Base-by-base conservation (phyloP, 2,329 filamentous ascomycete species). In the Fonsecaea pugnacius region DNA sequence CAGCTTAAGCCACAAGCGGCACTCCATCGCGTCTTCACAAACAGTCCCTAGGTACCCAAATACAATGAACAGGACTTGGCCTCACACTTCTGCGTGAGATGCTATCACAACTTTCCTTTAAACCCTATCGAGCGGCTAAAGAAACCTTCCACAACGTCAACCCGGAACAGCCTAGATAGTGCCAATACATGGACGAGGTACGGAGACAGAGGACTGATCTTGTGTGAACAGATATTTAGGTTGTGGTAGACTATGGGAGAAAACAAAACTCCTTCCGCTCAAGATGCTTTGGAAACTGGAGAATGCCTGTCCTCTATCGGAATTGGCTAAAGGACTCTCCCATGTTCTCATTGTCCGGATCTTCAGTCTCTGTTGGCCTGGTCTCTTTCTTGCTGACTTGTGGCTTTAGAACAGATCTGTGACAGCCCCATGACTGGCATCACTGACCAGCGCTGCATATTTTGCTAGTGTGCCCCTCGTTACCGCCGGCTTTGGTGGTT, bases 341-440 rank as follows among this genome's bases (percentile, higher is more conserved):
- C 3, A 8, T 9, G 18, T 46, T 46, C 18, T 21, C 3, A 5
- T 16, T 3, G 10, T 12, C 12, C 14, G 5, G 12, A 16, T 3
- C 12, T 16, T 5, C 36, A 16, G 10, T 38, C 16, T 5, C 12
- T 38, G 36, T 16, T 16, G 40, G 40, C n/a, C 10, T 48, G 10
- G 9, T 24, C 21, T 27, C 24, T 9, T 2, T 10, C 9, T 36
- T n/a, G 7, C 30, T 6, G 8, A 14, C 10, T 24, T 6, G 21
- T 10, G 43, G 2, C 40, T 35, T 32, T 56, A 70, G 30, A 88
- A 91, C 62, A 89, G 75, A 80, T 96, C 93, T 43, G 93, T 96
- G 78, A 96, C 90, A 8, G 92, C 92, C 4, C 94, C 94, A 72
- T 94, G 90, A 75, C 90, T 94, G 10, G 94, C 94, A 84, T 97